These are phyloP conservation scores for Fagus sylvatica DNA, from an alignment of 306 rosid species.

Conservation along the genomic window DNA sequence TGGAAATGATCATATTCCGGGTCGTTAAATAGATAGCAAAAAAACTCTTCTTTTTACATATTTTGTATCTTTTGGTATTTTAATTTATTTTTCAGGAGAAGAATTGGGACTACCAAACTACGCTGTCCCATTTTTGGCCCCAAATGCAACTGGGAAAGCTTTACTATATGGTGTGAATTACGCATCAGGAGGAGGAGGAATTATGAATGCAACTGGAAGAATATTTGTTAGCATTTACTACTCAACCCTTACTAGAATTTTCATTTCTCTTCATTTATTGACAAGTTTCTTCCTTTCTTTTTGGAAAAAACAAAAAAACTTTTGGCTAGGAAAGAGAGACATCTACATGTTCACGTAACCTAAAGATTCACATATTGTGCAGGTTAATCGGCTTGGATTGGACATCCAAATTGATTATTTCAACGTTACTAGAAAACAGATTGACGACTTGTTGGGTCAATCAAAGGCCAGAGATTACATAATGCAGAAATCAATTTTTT, in stretches of 20 bases:
- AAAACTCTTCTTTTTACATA: neutral
- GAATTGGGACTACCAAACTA: slow-evolving; percentile 71
- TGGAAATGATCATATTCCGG: too few species aligned
- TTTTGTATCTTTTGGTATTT: neutral
- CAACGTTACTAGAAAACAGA: slow-evolving; percentile 70
- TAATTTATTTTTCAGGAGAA: slow-evolving; percentile 54
- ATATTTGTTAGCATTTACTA: slow-evolving; percentile 61
- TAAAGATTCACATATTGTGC: neutral
- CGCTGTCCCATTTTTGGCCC: slow-evolving; percentile 76
- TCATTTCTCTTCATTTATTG: neutral
- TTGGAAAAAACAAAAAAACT: neutral
- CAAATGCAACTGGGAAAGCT: slow-evolving; percentile 71
- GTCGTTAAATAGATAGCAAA: too few species aligned
- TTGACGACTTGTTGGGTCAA: slow-evolving; percentile 63
- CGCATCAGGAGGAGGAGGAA: slow-evolving; percentile 97
- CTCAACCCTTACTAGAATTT: neutral
- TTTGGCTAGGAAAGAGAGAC: neutral
- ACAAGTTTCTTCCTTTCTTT: neutral
- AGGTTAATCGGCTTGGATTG: slow-evolving; percentile 91
- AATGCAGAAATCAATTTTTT: slow-evolving; percentile 64
- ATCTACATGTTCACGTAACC: neutral
- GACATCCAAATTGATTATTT: slow-evolving; percentile 85
- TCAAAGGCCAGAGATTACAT: slow-evolving; percentile 62
- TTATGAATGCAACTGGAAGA: slow-evolving; percentile 93
- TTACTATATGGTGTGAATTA: slow-evolving; percentile 80